Evolutionary conservation across 2,329 filamentous ascomycete species (phyloP), one percentile per base, ranked within the genome.

Genomic region (Sphaerostilbella broomeana): DNA sequence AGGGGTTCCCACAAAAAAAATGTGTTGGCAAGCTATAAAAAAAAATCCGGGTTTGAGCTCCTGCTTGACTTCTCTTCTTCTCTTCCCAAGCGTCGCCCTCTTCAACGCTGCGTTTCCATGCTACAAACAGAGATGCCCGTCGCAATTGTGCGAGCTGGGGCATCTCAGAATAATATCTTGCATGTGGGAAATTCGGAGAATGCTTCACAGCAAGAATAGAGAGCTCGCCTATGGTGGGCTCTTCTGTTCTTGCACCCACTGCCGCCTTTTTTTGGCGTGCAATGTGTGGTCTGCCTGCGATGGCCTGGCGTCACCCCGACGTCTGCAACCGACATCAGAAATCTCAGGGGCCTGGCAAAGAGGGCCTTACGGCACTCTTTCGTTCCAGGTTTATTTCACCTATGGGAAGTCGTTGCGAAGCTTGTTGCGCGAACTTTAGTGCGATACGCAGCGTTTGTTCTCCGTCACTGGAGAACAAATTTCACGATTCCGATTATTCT

Each of bases 181-280:
- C 86, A 89, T 87, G 87, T 89, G 86, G 87, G 86, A 92, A 92
- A 92, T 90, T 92, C 86, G 86, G 86, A 92, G 86, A 84, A 92
- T 81, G 89, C 84, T 89, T 85, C 87, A 60, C 50, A 36, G 22
- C 41, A 41, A 13, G 37, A 36, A 19, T n/a, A n/a, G 27, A 20
- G 27, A 24, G 4, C 9, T n/a, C 28, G 8, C n/a, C n/a, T 22
- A 21, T n/a, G 33, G 7, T 20, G n/a, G 9, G 24, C 33, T 37
- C 42, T 40, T 46, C 56, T 62, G 58, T 49, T 29, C 54, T 60
- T 22, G 42, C 36, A 31, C 38, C 32, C 31, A 6, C 35, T 28
- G n/a, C n/a, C n/a, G n/a, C n/a, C n/a, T n/a, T 6, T 29, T 13
- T 29, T 40, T 10, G 33, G 29, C 31, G 26, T 36, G 30, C 29